Conservation (phyloP, 257 asterid species). For the Solanum chiquidenum region DNA sequence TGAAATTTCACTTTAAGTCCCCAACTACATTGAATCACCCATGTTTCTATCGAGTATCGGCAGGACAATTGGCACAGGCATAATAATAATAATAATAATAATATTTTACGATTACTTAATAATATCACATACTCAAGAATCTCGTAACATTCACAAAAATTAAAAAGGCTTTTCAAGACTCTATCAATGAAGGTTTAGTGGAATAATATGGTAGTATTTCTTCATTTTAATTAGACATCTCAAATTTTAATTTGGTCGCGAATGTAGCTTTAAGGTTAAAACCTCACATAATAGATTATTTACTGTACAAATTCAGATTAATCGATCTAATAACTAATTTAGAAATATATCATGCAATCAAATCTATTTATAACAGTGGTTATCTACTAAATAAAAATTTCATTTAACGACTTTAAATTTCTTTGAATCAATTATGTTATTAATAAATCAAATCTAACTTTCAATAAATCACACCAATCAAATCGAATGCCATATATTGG, state of each 20-base stretch:
- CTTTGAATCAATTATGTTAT: neutral
- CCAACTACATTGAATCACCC: too few relatives aligned
- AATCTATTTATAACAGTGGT: neutral
- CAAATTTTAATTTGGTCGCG: accelerated
- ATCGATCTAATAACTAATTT: neutral
- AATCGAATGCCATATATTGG: neutral
- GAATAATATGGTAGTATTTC: neutral
- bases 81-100: neutral
- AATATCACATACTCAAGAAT: neutral
- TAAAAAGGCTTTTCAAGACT: neutral
- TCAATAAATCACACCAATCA: neutral
- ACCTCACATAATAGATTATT: neutral
- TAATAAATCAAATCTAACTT: neutral
- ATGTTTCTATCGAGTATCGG: too few relatives aligned
- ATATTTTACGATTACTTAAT: neutral
- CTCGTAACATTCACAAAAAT: neutral
- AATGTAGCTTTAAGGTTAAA: neutral
- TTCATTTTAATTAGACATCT: neutral
- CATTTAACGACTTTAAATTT: neutral
- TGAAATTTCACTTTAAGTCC: too few relatives aligned
- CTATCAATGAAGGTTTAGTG: neutral
- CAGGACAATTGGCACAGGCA: too few relatives aligned
- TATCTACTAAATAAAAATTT: neutral
- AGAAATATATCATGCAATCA: neutral
- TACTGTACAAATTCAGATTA: neutral